Conservation (phyloP, 129 eudicot genomes). For the Saposhnikovia divaricata region DNA sequence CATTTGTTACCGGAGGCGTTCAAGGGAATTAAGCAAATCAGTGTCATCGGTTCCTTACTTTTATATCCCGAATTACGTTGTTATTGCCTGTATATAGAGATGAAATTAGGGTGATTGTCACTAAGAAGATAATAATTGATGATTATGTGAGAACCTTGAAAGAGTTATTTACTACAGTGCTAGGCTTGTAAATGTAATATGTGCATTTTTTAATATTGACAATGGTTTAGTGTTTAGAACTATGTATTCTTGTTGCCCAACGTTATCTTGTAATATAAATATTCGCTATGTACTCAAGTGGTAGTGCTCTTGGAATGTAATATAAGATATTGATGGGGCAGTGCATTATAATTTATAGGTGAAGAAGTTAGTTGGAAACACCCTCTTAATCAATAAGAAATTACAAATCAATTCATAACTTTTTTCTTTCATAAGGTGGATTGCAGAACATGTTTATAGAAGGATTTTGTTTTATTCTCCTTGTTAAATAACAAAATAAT, state of each 20-base stretch:
- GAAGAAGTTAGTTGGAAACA: neutral
- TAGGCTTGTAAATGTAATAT: neutral
- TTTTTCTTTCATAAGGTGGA: neutral
- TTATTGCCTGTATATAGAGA: neutral
- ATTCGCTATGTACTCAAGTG: neutral
- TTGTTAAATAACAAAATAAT: too few species aligned
- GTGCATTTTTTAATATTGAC: neutral
- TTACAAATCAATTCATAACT: neutral
- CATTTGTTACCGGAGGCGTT: constrained; percentile 72
- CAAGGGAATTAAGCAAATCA: constrained; percentile 87
- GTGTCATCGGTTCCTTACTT: constrained; percentile 47
- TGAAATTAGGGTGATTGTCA: neutral
- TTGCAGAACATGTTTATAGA: neutral
- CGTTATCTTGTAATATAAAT: neutral
- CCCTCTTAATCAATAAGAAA: neutral
- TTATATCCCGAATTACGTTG: neutral
- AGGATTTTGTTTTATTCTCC: neutral
- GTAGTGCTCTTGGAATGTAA: too few species aligned
- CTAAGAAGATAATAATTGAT: neutral
- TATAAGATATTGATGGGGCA: neutral
- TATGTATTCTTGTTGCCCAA: neutral
- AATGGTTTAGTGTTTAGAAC: neutral
- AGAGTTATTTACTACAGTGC: neutral
- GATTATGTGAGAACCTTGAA: neutral
- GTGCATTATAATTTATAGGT: neutral